These are phyloP conservation scores for Sporothrix luriei DNA, from an alignment of 2,329 filamentous ascomycete species.

Conservation along the genomic window DNA sequence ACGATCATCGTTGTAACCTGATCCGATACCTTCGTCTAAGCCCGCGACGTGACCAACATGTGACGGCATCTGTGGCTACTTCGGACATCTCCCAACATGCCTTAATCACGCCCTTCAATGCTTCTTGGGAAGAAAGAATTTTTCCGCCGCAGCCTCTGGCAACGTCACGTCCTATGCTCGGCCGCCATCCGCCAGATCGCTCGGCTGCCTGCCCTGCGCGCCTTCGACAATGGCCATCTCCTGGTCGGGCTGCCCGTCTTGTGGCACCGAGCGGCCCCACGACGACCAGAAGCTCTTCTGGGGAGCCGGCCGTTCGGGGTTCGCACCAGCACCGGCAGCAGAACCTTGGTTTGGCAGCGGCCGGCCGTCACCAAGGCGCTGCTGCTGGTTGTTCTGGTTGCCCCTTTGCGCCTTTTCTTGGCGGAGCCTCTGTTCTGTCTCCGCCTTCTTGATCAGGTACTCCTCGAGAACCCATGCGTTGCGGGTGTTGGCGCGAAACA, in stretches of 20 bases:
- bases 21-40: background rate
- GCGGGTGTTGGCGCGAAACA: slow-evolving; percentile 74
- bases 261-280: background rate
- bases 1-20: background rate
- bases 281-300: slow-evolving; percentile 24
- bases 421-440: slow-evolving; percentile 47
- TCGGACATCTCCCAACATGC: background rate
- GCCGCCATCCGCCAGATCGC: background rate
- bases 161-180: background rate
- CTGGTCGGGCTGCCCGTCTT: background rate
- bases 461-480: slow-evolving; percentile 63
- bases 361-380: background rate
- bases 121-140: background rate
- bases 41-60: background rate
- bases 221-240: slow-evolving; percentile 14
- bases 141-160: background rate
- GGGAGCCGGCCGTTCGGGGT: background rate
- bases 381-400: background rate
- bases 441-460: slow-evolving; percentile 68
- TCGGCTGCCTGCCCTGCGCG: background rate
- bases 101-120: background rate
- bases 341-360: background rate
- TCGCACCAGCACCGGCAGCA: background rate
- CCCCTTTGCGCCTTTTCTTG: background rate
- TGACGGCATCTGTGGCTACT: background rate